Conservation (phyloP, 805 yeast species). For the Myxozyma neglecta region DNA sequence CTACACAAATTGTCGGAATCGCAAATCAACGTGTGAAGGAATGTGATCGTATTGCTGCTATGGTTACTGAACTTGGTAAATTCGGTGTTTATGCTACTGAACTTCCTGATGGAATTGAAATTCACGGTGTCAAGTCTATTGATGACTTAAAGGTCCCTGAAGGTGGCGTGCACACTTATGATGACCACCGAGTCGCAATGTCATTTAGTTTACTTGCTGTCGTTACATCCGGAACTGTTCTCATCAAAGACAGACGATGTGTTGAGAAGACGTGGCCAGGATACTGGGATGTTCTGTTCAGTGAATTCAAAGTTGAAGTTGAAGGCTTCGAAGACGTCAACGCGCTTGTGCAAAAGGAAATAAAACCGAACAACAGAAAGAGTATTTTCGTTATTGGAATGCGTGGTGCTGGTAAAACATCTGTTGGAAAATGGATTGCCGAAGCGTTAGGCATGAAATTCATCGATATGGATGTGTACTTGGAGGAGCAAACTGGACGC, state of each 20-base stretch:
- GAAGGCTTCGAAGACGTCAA: conserved; percentile 54
- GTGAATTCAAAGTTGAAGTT: conserved; percentile 60
- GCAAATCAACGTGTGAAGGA: conserved; percentile 98
- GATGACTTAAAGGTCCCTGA: conserved; percentile 56
- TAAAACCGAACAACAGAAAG: conserved; percentile 23
- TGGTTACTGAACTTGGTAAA: conserved; percentile 83
- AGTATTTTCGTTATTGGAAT: conserved; percentile 63
- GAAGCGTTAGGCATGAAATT: conserved; percentile 63
- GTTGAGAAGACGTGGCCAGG: conserved; percentile 99
- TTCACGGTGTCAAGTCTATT: conserved; percentile 58
- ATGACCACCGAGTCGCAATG: conserved; percentile 98
- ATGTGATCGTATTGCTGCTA: conserved; percentile 93
- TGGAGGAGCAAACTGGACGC: conserved; percentile 55
- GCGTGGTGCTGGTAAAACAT: conserved; percentile 97
- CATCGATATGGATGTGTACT: conserved; percentile 72
- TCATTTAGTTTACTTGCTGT: conserved; percentile 88
- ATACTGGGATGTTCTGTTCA: conserved; percentile 94
- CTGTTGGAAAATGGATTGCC: conserved; percentile 79
- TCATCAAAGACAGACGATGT: conserved; percentile 82
- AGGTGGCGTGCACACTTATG: conserved; percentile 74
- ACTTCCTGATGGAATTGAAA: conserved; percentile 87
- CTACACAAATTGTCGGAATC: conserved; percentile 87
- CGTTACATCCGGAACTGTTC: conserved; percentile 58
- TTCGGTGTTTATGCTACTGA: conserved; percentile 87
- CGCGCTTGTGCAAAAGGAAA: conserved; percentile 23